Base-by-base conservation (phyloP, 441 rosid genomes). In the Corymbia calophylla region DNA sequence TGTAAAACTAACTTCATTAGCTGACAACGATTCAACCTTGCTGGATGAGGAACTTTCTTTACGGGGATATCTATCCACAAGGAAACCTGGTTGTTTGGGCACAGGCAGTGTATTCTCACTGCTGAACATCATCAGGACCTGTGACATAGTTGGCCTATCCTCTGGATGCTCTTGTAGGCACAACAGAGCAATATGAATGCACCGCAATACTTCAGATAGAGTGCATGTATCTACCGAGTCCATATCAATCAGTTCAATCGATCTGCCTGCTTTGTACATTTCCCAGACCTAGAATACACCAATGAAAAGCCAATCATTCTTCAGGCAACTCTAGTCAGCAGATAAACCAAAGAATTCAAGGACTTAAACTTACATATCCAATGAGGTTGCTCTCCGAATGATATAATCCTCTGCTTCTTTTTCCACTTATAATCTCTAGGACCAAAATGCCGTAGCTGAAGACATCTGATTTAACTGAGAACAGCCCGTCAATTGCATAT, bases 91-190 rank as follows among this genome's bases (percentile, higher is more conserved):
- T 27, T 54, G 66, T 1, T 86, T 86, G 60, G 87, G 87, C 87
- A 32, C 87, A 55, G 87, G 68, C 68, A 86, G 64, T 17, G 66
- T 39, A 55, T 58, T 86, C 68, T 86, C 66, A 86, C 87, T 86
- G 87, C 68, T 55, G 60, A 86, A 15, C 87, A 86, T 86, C n/a
- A 18, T 44, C 14, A 86, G 64, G 48, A 86, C 16, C 35, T 55
- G 39, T 10, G 87, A 86, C 87, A 86, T 32, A n/a, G 64, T 86
- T 54, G 87, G 87, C 87, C 87, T 86, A 86, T 86, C 87, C 87
- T 86, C 66, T 11, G 87, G 87, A 55, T 86, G 87, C 87, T 86
- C 87, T 58, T 86, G 87, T 2, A 86, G 68, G 48, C 87, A 86
- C 87, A 86, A 32, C 11, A 86, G 87, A 55, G 48, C 68, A 86